Base-by-base conservation (phyloP, 768 basidiomycete genomes). In the Termitomyces sp. region DNA sequence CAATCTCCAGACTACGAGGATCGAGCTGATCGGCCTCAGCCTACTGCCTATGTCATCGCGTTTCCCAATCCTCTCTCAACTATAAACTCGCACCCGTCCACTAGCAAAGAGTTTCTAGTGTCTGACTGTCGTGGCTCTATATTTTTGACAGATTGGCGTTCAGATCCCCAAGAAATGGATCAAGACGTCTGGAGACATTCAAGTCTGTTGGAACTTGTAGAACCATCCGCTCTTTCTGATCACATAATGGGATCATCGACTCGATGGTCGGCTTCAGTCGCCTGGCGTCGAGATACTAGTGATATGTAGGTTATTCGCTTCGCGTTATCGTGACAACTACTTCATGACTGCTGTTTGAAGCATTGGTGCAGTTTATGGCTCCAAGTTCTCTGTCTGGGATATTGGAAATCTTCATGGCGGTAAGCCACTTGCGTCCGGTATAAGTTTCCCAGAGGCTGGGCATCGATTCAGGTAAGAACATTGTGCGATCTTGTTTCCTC, bases 121-220 rank as follows among this genome's bases (percentile, higher is more conserved):
- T 82, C 89, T 2, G 91, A 93, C 71, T 81, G 77, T 54, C 82
- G 81, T 36, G 91, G 91, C 34, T 86, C 84, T 30, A 75, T 93
- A 47, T 91, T 86, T 69, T 70, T 92, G 47, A 84, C 86, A n/a
- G 89, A 93, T 73, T 93, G 91, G 91, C 83, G 87, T 55, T 81
- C 86, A 5, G 88, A 91, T 65, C 86, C 86, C 1, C 78, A 79
- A 13, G 79, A 78, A 37, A 73, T 71, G 20, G 80, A 79, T 55
- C 76, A 78, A 55, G 80, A 76, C 46, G 78, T 73, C 54, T 83
- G 86, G 79, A 80, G 86, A 47, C 82, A 86, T 67, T 80, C 79
- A 12, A 86, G 80, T 66, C 71, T 91, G 45, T 65, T 90, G 20
- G 91, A 93, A 68, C 82, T 93, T 3, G 74, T 86, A 16, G 89